These are phyloP conservation scores for Metarhizium robertsii DNA, from an alignment of 2,329 filamentous ascomycete species.

Conservation along the genomic window DNA sequence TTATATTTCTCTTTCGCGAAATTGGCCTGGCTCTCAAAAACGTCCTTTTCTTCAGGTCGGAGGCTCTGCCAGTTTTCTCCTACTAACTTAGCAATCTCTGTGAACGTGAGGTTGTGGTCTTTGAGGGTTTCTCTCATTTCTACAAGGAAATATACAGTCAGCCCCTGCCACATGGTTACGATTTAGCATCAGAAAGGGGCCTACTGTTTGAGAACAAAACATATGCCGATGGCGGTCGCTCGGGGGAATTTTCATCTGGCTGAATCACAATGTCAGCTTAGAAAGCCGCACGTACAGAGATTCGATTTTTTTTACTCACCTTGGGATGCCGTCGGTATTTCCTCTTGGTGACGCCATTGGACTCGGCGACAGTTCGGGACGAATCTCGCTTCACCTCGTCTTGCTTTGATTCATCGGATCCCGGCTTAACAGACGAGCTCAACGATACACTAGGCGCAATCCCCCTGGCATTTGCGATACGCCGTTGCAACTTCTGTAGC, in stretches of 20 bases:
- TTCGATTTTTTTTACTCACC: constrained; percentile 28
- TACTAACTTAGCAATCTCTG: constrained; percentile 74
- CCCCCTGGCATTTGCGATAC: constrained; percentile 66
- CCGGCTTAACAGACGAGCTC: constrained; percentile 38
- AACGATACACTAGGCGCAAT: constrained; percentile 45
- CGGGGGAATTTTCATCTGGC: constrained; percentile 71
- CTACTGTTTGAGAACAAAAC: constrained; percentile 78
- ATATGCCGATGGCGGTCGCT: constrained; percentile 73
- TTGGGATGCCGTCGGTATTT: constrained; percentile 75
- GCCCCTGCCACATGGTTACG: not conserved
- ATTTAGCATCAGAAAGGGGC: constrained; percentile 20
- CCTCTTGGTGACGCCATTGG: constrained; percentile 46
- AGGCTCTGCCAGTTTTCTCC: constrained; percentile 76
- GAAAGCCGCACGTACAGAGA: not conserved
- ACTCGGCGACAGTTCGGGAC: constrained; percentile 34
- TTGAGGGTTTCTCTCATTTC: constrained; percentile 72
- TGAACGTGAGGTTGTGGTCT: constrained; percentile 68
- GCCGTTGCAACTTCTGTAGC: constrained; percentile 71
- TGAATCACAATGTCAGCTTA: constrained; percentile 19
- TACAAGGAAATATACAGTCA: constrained; percentile 21
- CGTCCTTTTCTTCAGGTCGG: constrained; percentile 56
- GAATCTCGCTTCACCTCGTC: constrained; percentile 45
- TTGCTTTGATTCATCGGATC: constrained; percentile 42
- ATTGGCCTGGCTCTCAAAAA: constrained; percentile 63
- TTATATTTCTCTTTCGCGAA: constrained; percentile 70